Evolutionary conservation across 2,329 filamentous ascomycete genomes (phyloP), one percentile per base, ranked within the genome.

Genomic region (Incumbomyces delicatus): DNA sequence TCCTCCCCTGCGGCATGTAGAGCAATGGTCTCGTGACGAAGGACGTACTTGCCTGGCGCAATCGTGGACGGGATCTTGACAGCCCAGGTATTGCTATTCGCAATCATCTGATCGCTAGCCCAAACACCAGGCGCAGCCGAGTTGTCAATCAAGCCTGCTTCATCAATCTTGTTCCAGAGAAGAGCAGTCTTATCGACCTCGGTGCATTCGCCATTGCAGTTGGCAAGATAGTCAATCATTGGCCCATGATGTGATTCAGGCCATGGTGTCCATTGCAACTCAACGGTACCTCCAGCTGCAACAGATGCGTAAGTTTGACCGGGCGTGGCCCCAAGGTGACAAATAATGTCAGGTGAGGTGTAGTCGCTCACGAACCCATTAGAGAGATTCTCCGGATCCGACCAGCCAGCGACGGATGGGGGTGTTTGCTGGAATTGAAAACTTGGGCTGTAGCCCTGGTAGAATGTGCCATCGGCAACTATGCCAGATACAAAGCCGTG

Each of bases 181-280:
- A 82, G 69, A 5, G 64, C 58, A 1, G 61, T 64, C 62, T 77
- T 75, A 61, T 76, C 72, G 45, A 73, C 75, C 0, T 61, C 60
- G 32, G 72, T 66, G 61, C 76, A 81, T 60, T 78, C 71, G 18
- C 73, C 76, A 44, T 72, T 64, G 64, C 76, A 80, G 55, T 70
- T 71, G 47, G 80, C 80, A 13, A 83, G 65, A 66, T 83, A 83
- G 60, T 74, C 74, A 51, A 83, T 71, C 54, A 83, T 73, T 6
- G 80, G 79, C 2, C 78, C 78, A 53, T 80, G 71, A 66, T 85
- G 77, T 45, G 70, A 74, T 8, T 74, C 68, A n/a, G 81, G 80
- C 81, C 81, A 85, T 12, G 67, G 66, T 48, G 71, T 76, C 81
- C 81, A 85, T 56, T 77, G 71, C 41, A 85, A 63, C 49, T 74